phyloP scores from a whole-genome alignment of 2,329 filamentous ascomycete genomes.

The Drechslera avenae region DNA sequence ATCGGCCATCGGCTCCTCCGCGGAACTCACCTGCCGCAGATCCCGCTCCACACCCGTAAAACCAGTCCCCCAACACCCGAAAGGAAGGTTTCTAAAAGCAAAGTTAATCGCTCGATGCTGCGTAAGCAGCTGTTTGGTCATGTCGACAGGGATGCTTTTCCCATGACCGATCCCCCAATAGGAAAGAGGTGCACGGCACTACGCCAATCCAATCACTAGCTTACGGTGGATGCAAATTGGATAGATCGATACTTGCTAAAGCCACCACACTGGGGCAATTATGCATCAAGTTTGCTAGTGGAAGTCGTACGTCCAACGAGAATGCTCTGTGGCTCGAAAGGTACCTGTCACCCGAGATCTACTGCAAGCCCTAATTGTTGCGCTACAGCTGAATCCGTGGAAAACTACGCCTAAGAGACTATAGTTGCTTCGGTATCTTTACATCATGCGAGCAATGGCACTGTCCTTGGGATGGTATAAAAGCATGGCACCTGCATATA shows the following conservation, averaged over 20 bases:
- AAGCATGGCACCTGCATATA: neutral
- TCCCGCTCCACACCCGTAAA: too few relatives aligned
- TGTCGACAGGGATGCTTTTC: too few relatives aligned
- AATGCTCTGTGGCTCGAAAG: neutral
- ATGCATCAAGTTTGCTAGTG: constrained; percentile 1
- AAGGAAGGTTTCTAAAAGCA: too few relatives aligned
- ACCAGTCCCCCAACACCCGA: too few relatives aligned
- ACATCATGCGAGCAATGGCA: neutral
- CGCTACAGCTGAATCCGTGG: neutral
- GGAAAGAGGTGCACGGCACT: neutral
- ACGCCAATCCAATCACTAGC: too few relatives aligned
- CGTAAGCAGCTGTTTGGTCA: too few relatives aligned
- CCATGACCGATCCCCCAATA: neutral
- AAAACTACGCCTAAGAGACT: neutral
- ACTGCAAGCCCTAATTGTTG: constrained; percentile 3
- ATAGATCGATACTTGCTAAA: constrained; percentile 3
- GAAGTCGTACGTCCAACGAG: neutral
- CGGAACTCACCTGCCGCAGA: too few relatives aligned
- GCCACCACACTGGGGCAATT: neutral
- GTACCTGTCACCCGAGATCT: neutral
- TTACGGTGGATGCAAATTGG: neutral
- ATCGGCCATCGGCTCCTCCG: too few relatives aligned
- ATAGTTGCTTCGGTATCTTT: neutral
- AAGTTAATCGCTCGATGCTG: too few relatives aligned
- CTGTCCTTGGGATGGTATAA: neutral